Percentiles rank a stretch among this genome's conserved stretches.
Evolutionary conservation across 164 flowering plant genomes (phyloP).

Genomic region (Taxillus chinensis): DNA sequence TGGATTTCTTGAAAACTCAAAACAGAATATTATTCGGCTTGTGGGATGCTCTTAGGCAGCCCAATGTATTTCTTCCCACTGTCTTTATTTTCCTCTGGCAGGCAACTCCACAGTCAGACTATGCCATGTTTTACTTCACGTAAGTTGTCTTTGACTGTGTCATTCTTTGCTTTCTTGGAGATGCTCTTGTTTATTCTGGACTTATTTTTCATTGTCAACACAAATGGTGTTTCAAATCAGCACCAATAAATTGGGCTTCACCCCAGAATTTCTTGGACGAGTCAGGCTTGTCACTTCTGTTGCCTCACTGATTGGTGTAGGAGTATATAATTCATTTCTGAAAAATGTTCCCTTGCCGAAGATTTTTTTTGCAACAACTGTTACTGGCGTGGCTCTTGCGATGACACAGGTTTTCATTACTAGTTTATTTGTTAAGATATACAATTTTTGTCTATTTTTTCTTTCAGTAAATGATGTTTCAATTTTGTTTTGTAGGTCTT

Average conservation of each 20-base stretch:
- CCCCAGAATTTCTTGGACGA: slow-evolving; percentile 95
- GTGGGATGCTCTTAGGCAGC: slow-evolving; percentile 74
- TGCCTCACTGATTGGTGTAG: slow-evolving; percentile 91
- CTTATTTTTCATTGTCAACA: neutral
- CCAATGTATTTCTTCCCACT: slow-evolving; percentile 80
- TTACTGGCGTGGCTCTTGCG: slow-evolving; percentile 76
- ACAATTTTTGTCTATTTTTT: neutral
- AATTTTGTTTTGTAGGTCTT: slow-evolving; percentile 32
- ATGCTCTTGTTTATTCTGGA: neutral
- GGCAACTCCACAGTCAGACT: slow-evolving; percentile 95
- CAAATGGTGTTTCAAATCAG: slow-evolving; percentile 29
- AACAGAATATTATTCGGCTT: slow-evolving; percentile 50
- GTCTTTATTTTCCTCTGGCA: slow-evolving; percentile 89
- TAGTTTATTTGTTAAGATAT: neutral
- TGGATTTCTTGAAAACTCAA: slow-evolving; percentile 54
- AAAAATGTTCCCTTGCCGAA: slow-evolving; percentile 74
- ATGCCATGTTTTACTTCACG: slow-evolving; percentile 98
- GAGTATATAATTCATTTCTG: slow-evolving; percentile 86
- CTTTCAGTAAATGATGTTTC: neutral
- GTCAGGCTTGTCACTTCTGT: slow-evolving; percentile 93
- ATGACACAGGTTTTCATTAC: slow-evolving; percentile 72
- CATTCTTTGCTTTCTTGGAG: neutral
- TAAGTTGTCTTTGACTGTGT: slow-evolving; percentile 21
- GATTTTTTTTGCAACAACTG: slow-evolving; percentile 69
- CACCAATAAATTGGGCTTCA: slow-evolving; percentile 86